A percentile compares a stretch with the other conserved stretches of the same genome.
Conservation (phyloP, 495 filamentous ascomycete genomes). For the Amphirosellinia nigrospora region DNA sequence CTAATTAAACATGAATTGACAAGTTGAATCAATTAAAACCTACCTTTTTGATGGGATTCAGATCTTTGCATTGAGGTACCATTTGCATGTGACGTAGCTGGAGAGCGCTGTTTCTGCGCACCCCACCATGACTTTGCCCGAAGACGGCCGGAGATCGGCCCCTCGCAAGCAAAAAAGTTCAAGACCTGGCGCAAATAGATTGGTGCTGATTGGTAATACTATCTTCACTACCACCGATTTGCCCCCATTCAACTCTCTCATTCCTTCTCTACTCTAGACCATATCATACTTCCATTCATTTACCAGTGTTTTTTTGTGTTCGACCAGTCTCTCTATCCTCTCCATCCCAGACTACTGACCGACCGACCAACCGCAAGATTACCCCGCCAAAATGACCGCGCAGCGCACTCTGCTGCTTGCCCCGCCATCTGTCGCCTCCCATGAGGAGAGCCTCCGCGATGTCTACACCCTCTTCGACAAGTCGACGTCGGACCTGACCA, state of each 20-base stretch:
- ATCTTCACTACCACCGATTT: neutral
- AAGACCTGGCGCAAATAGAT: slow-evolving; percentile 4
- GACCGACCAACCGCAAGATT: neutral
- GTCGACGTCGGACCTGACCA: slow-evolving; percentile 83
- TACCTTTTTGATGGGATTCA: too few relatives aligned
- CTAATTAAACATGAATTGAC: too few relatives aligned
- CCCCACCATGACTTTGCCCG: neutral
- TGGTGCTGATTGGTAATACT: slow-evolving; percentile 17
- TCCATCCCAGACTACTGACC: neutral
- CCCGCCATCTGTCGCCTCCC: slow-evolving; percentile 58
- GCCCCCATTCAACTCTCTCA: neutral
- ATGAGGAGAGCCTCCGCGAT: slow-evolving; percentile 52
- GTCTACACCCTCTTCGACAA: slow-evolving; percentile 68
- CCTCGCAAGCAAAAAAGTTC: slow-evolving; percentile 15
- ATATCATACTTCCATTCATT: neutral
- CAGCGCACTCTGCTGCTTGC: slow-evolving; percentile 61
- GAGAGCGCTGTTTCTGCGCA: too few relatives aligned
- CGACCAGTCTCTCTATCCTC: neutral
- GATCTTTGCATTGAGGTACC: too few relatives aligned
- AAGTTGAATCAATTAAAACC: too few relatives aligned
- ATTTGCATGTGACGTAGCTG: slow-evolving; percentile 10
- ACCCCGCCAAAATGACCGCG: slow-evolving; percentile 28
- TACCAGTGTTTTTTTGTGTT: neutral
- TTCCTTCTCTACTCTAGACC: neutral
- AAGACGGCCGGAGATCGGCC: slow-evolving; percentile 23